Evolutionary conservation across 768 basidiomycete species (phyloP).

Genomic region (Coprinopsis cinerea): DNA sequence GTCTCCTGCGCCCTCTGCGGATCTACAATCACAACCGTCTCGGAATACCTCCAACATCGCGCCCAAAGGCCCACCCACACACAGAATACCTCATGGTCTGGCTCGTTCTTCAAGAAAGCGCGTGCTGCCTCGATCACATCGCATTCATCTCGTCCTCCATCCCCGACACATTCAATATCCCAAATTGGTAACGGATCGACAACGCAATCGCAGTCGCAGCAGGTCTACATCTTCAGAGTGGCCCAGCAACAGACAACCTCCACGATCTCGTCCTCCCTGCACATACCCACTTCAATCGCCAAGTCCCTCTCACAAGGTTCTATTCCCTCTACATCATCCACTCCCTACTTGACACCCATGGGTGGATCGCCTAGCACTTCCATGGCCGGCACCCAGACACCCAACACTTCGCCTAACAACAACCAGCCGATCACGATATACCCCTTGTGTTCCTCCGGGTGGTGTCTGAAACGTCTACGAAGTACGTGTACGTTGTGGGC

Average conservation of each 20-base stretch:
- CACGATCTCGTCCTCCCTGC: slow-evolving; percentile 27
- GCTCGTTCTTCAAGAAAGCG: slow-evolving; percentile 53
- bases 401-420: slow-evolving; percentile 15
- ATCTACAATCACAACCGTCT: slow-evolving; percentile 40
- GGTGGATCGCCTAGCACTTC: no score
- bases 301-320: slow-evolving; percentile 24
- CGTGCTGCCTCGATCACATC: slow-evolving; percentile 10
- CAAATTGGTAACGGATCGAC: slow-evolving; percentile 24
- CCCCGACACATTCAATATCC: slow-evolving; percentile 20
- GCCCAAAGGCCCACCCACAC: slow-evolving; percentile 16
- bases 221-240: slow-evolving; percentile 69
- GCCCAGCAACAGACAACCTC: slow-evolving; percentile 22
- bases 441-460: slow-evolving; percentile 78
- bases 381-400: slow-evolving; percentile 14
- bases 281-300: slow-evolving; percentile 27
- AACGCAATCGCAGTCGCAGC: slow-evolving; percentile 28
- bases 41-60: slow-evolving; percentile 21
- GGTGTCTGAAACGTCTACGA: slow-evolving; percentile 79
- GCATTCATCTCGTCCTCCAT: slow-evolving; percentile 23
- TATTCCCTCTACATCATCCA: slow-evolving; percentile 13
- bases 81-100: slow-evolving; percentile 39
- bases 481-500: slow-evolving; percentile 90
- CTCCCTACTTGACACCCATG: slow-evolving; percentile 6
- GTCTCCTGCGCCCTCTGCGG: slow-evolving; percentile 82
- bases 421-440: slow-evolving; percentile 48